phyloP scores from a whole-genome alignment of 202 grass and related monocot genomes.

The Hordeum pubiflorum region DNA sequence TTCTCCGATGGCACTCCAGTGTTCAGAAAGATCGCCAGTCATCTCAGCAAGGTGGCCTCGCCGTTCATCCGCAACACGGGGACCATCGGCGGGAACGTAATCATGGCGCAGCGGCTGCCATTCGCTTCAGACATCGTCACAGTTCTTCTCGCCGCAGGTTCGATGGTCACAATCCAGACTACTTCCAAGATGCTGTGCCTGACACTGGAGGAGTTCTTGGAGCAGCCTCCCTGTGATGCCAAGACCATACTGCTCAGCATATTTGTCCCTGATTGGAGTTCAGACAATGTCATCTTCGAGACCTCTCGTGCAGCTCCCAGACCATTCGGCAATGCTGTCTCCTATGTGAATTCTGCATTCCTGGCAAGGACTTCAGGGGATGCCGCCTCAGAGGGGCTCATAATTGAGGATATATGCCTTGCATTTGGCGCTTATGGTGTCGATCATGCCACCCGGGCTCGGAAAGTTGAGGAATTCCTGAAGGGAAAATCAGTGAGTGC shows the following conservation, averaged over 20 bases:
- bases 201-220: conserved; percentile 59
- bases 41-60: conserved; percentile 63
- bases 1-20: conserved; percentile 36
- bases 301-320: conserved; percentile 58
- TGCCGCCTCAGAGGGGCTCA: conserved; percentile 22
- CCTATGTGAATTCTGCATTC: conserved; percentile 73
- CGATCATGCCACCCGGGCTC: conserved; percentile 50
- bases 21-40: conserved; percentile 49
- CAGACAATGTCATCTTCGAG: conserved; percentile 43
- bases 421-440: conserved; percentile 62
- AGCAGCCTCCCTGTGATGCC: conserved; percentile 40
- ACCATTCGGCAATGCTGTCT: conserved; percentile 66
- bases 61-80: conserved; percentile 61
- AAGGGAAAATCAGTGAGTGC: conserved; percentile 46
- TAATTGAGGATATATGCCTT: conserved; percentile 48
- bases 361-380: conserved; percentile 42
- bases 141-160: conserved; percentile 40
- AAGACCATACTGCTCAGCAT: conserved; percentile 51
- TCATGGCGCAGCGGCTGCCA: conserved; percentile 50
- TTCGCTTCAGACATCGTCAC: conserved; percentile 60
- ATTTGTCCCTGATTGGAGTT: conserved; percentile 47
- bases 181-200: conserved; percentile 32
- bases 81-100: conserved; percentile 58
- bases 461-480: conserved; percentile 58
- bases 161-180: conserved; percentile 33